A percentile compares a stretch with the other conserved stretches of the same genome.
Conservation (phyloP, 495 filamentous ascomycete genomes). For the Penicillium odoratum region DNA sequence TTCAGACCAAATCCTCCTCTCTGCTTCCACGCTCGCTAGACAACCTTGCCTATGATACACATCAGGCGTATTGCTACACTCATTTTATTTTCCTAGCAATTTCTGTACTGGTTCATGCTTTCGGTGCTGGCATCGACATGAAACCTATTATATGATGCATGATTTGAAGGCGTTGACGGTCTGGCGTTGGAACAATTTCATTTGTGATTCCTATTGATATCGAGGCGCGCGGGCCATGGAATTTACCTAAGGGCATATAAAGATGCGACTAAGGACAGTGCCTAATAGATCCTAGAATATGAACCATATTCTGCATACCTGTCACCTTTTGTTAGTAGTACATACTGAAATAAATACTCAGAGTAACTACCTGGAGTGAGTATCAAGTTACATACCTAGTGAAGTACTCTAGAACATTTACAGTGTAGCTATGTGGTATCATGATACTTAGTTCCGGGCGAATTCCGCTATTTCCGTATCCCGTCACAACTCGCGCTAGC, state of each 20-base stretch:
- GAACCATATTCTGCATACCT: background rate
- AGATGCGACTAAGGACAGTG: background rate
- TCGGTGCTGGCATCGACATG: slow-evolving; percentile 21
- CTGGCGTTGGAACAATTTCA: slow-evolving; percentile 16
- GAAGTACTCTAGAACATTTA: no score
- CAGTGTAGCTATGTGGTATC: no score
- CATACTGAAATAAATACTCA: no score
- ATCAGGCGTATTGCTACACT: background rate
- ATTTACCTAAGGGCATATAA: background rate
- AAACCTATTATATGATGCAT: slow-evolving; percentile 15
- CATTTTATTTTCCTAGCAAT: background rate
- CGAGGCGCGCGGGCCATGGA: background rate
- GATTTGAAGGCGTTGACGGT: slow-evolving; percentile 10
- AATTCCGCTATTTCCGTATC: no score
- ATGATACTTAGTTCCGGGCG: no score
- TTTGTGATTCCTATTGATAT: slow-evolving; percentile 10
- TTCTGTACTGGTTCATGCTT: background rate
- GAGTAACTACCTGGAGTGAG: no score
- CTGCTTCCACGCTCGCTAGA: slow-evolving; percentile 49
- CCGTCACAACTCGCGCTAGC: background rate
- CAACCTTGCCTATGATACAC: background rate
- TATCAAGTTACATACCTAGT: no score
- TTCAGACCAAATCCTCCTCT: slow-evolving; percentile 38
- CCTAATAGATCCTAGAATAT: background rate
- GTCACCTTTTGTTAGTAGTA: background rate